phyloP scores from a whole-genome alignment of 2,329 filamentous ascomycete species.

The Verticillium isaacii region DNA sequence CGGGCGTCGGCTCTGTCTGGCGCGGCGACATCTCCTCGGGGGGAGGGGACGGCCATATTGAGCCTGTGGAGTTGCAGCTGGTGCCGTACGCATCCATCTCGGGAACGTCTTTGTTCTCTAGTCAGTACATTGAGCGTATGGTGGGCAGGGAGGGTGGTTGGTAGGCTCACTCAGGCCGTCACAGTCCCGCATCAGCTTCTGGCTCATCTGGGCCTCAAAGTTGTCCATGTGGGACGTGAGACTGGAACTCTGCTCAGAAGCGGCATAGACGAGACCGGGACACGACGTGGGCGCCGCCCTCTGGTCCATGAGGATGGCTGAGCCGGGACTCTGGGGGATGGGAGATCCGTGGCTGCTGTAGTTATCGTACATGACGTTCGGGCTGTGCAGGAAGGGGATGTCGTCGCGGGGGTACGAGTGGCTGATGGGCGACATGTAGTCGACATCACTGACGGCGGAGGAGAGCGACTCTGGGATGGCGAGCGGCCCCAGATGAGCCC shows the following conservation, averaged over 20 bases:
- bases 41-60: slow-evolving; percentile 41
- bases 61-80: slow-evolving; percentile 41
- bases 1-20: slow-evolving; percentile 38
- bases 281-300: slow-evolving; percentile 53
- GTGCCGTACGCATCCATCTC: slow-evolving; percentile 49
- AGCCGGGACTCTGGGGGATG: slow-evolving; percentile 50
- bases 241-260: slow-evolving; percentile 56
- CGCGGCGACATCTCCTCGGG: slow-evolving; percentile 41
- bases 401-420: slow-evolving; percentile 52
- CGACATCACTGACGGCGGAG: slow-evolving; percentile 55
- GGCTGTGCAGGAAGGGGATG: slow-evolving; percentile 44
- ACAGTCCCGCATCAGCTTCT: slow-evolving; percentile 49
- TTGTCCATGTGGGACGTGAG: slow-evolving; percentile 55
- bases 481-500: slow-evolving; percentile 29
- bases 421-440: slow-evolving; percentile 58
- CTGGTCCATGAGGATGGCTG: slow-evolving; percentile 51
- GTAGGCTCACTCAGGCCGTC: slow-evolving; percentile 47
- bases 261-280: slow-evolving; percentile 56
- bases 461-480: slow-evolving; percentile 47
- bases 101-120: slow-evolving; percentile 38
- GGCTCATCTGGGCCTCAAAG: slow-evolving; percentile 50
- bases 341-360: slow-evolving; percentile 49
- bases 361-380: slow-evolving; percentile 51
- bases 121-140: slow-evolving; percentile 10
- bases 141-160: slow-evolving; percentile 2